A percentile compares a stretch with the other conserved stretches of the same genome.
phyloP scores from a whole-genome alignment of 768 basidiomycete species.

The Leucosporidium scottii region DNA sequence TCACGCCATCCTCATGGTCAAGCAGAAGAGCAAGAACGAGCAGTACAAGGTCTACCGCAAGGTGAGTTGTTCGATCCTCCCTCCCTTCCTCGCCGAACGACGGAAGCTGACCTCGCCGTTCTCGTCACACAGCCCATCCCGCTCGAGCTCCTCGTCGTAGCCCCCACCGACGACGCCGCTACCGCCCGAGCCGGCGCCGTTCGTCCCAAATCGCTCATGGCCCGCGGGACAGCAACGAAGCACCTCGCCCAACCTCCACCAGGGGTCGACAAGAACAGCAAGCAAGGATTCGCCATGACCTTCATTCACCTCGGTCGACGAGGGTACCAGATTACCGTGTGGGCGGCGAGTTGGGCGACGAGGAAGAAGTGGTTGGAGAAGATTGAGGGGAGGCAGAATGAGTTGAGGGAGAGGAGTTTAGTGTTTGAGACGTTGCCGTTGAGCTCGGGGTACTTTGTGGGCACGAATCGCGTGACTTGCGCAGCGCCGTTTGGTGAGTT shows the following conservation, averaged over 20 bases:
- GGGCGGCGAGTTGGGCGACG: slow-evolving; percentile 74
- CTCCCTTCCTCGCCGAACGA: not conserved
- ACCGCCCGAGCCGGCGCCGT: slow-evolving; percentile 33
- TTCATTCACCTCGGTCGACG: slow-evolving; percentile 90
- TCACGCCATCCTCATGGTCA: slow-evolving; percentile 90
- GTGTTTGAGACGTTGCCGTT: slow-evolving; percentile 79
- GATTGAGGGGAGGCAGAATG: slow-evolving; percentile 81
- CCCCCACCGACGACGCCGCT: slow-evolving; percentile 56
- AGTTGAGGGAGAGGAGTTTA: slow-evolving; percentile 70
- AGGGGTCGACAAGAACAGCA: slow-evolving; percentile 48
- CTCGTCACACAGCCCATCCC: slow-evolving; percentile 72
- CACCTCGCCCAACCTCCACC: slow-evolving; percentile 24
- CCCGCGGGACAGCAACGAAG: slow-evolving; percentile 28
- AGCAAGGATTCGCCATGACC: slow-evolving; percentile 83
- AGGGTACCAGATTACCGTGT: slow-evolving; percentile 82
- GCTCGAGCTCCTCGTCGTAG: slow-evolving; percentile 78
- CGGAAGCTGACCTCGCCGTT: not conserved
- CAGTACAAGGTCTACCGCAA: slow-evolving; percentile 88
- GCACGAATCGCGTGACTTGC: slow-evolving; percentile 82
- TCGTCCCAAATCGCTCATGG: slow-evolving; percentile 40
- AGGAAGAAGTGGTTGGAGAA: slow-evolving; percentile 91
- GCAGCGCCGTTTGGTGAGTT: slow-evolving; percentile 78
- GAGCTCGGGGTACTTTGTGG: slow-evolving; percentile 80
- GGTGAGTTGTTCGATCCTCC: slow-evolving; percentile 51
- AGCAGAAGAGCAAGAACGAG: slow-evolving; percentile 81